Base-by-base conservation (phyloP, 2,329 filamentous ascomycete genomes). In the Botrytis squamosa region DNA sequence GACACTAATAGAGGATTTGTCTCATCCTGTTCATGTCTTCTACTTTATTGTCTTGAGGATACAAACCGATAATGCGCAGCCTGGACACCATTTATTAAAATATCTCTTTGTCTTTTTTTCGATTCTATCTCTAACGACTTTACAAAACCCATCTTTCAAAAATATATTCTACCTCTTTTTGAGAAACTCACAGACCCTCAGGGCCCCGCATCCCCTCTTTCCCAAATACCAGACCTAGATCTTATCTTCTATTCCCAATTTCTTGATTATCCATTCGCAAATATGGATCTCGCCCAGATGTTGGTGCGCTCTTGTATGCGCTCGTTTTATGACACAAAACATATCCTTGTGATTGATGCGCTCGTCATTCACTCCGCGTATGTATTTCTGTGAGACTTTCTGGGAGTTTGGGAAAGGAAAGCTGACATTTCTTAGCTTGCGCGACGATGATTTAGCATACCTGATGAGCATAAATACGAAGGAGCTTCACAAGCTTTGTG, bases 401-500 rank as follows among this genome's bases (percentile, higher is more conserved):
- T 67, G 36, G 42, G 20, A 44, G 62, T 75, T 52, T 66, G 69
- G 72, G 75, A 75, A 75, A 42, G 72, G 65, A 60, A 78, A 75
- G 75, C 78, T 80, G 75, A 81, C 76, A 79, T 73, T 71, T 77
- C 75, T 79, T 80, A 90, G 89, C 72, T 87, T 98, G 74, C 92
- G 94, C 80, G 93, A 97, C 80, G 91, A 94, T 80, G 96, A 99
- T 80, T 86, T 99, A 75, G 92, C 93, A 62, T 91, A 94, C 79
- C 86, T 98, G 38, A 91, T 98, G 83, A 91, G 91, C 75, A 94
- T 97, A 84, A 95, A 97, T 81, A 91, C 91, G 59, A 98, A 99
- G 82, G 93, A 97, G 79, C 88, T 98, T 62, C 94, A 96, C 81
- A 97, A 95, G 82, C 88, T 97, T 44, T 95, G 93, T 82, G 94